A percentile compares a stretch with the other conserved stretches of the same genome.
Evolutionary conservation across 805 yeast species (phyloP).

Genomic region (Phaffomyces opuntiae): DNA sequence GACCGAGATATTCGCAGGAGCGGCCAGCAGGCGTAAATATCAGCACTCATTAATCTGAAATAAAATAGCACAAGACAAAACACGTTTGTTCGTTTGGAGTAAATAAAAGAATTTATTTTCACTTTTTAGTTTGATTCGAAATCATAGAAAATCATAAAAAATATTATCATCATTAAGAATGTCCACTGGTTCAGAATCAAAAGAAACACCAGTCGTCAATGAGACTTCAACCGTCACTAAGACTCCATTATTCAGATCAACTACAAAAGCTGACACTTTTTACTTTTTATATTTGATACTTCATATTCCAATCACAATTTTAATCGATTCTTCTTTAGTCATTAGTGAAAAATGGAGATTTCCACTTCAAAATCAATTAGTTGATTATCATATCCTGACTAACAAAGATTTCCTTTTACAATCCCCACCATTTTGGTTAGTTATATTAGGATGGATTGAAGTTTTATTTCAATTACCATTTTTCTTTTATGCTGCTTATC

Average conservation of each 20-base stretch:
- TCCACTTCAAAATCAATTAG: conserved; percentile 40
- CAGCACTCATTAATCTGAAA: neutral
- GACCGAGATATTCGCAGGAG: neutral
- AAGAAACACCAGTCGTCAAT: too few relatives aligned
- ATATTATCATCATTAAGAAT: too few relatives aligned
- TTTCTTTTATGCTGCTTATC: conserved; percentile 43
- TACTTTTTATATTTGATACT: conserved; percentile 46
- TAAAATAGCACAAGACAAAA: neutral
- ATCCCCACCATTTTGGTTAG: conserved; percentile 65
- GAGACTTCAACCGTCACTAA: too few relatives aligned
- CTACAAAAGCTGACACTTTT: conserved; percentile 30
- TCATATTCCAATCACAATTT: conserved; percentile 70
- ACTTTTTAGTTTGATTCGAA: too few relatives aligned
- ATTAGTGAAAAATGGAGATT: conserved; percentile 47
- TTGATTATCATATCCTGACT: conserved; percentile 49
- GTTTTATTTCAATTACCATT: conserved; percentile 73
- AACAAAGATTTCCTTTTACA: conserved; percentile 69
- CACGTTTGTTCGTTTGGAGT: neutral
- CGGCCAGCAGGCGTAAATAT: neutral
- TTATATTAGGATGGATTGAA: conserved; percentile 65
- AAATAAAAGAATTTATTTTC: neutral
- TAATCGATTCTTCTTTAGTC: conserved; percentile 69
- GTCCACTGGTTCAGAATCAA: too few relatives aligned
- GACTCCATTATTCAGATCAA: neutral
- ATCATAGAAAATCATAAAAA: too few relatives aligned